These are phyloP conservation scores for Ephemerocybe angulata DNA, from an alignment of 768 basidiomycete genomes.

Conservation along the genomic window DNA sequence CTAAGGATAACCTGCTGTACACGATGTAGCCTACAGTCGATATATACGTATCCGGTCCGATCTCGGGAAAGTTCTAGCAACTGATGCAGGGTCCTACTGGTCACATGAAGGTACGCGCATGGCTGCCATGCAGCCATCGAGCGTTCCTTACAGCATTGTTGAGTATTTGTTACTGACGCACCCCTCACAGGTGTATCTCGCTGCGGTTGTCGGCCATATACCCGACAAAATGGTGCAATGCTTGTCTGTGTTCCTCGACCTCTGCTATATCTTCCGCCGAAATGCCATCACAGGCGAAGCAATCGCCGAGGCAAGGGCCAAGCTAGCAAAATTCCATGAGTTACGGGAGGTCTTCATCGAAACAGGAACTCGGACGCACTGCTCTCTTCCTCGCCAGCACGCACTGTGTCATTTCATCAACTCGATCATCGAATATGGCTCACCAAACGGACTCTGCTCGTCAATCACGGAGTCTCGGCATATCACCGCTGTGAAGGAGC, in stretches of 20 bases:
- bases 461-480: constrained; percentile 32
- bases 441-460: constrained; percentile 26
- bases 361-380: constrained; percentile 7
- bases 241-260: constrained; percentile 28
- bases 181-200: constrained; percentile 16
- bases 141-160: too few relatives aligned
- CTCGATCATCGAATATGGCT: constrained; percentile 17
- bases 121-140: too few relatives aligned
- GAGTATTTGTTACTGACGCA: not conserved
- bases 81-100: too few relatives aligned
- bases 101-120: too few relatives aligned
- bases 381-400: constrained; percentile 23
- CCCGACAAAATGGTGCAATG: constrained; percentile 16
- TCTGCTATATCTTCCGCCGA: constrained; percentile 28
- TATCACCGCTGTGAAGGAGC: constrained; percentile 33
- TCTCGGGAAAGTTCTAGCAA: too few relatives aligned
- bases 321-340: constrained; percentile 22
- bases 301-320: constrained; percentile 16
- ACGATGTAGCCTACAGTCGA: too few relatives aligned
- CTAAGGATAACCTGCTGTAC: too few relatives aligned
- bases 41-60: too few relatives aligned
- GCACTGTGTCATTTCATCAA: constrained; percentile 17
- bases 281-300: not conserved
- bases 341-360: constrained; percentile 27
- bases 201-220: constrained; percentile 17